phyloP scores from a whole-genome alignment of 2,329 filamentous ascomycete genomes.

The Colletotrichum plurivorum region DNA sequence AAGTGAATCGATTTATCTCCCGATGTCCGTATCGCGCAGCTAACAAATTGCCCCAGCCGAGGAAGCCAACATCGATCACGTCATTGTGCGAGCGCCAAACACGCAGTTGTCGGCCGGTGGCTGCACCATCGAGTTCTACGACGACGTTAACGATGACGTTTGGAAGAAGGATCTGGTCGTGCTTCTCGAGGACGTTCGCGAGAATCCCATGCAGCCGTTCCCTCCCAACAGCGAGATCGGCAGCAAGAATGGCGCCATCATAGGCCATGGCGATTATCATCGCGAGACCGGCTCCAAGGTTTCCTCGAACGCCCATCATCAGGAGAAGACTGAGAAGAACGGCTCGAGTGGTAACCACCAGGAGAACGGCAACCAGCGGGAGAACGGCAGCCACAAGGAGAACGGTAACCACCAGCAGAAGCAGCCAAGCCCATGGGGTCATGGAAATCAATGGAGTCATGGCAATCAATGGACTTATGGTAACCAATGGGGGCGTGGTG shows the following conservation, averaged over 20 bases:
- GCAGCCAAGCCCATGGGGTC: no score
- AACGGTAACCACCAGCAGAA: no score
- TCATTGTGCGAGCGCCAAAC: slow-evolving; percentile 59
- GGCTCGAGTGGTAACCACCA: neutral
- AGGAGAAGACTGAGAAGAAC: neutral
- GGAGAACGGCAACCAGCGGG: neutral
- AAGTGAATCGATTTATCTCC: slow-evolving; percentile 1
- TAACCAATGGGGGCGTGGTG: no score
- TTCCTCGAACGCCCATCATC: neutral
- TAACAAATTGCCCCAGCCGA: slow-evolving; percentile 28
- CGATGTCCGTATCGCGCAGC: neutral
- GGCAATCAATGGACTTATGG: no score
- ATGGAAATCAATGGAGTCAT: no score
- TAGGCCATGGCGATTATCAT: slow-evolving; percentile 23
- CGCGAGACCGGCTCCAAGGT: neutral
- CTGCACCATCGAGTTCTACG: slow-evolving; percentile 42
- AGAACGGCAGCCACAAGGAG: no score
- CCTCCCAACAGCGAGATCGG: slow-evolving; percentile 45
- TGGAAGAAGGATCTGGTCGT: slow-evolving; percentile 46
- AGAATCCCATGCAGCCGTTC: slow-evolving; percentile 56
- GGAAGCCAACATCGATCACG: slow-evolving; percentile 58
- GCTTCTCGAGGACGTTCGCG: slow-evolving; percentile 49
- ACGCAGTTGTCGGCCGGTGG: slow-evolving; percentile 49
- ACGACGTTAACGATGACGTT: slow-evolving; percentile 18
- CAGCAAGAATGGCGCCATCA: slow-evolving; percentile 45